Conservation (phyloP, 306 rosid genomes). For the Comarum palustre region DNA sequence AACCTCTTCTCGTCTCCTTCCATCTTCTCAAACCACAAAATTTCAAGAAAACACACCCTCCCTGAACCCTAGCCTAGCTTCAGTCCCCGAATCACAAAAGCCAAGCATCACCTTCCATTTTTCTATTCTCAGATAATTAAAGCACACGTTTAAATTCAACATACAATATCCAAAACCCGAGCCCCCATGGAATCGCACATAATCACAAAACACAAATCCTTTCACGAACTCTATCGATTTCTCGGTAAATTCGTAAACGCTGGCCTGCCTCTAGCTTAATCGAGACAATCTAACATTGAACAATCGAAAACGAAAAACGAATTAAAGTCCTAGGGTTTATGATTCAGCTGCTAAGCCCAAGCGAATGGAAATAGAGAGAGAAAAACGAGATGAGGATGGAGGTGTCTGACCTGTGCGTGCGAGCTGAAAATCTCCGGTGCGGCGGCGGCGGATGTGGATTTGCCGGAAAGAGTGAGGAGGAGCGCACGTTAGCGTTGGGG, state of each 20-base stretch:
- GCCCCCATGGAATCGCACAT: constrained; percentile 22
- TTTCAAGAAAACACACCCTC: constrained; percentile 25
- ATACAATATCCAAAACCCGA: constrained; percentile 15
- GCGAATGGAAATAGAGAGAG: neutral
- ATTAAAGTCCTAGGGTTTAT: constrained; percentile 36
- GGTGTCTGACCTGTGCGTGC: constrained; percentile 32
- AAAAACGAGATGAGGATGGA: neutral
- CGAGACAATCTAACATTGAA: constrained; percentile 12
- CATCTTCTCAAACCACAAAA: constrained; percentile 51
- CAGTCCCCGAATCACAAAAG: constrained; percentile 32
- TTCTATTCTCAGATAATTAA: constrained; percentile 31
- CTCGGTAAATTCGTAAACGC: neutral
- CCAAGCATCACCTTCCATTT: constrained; percentile 41
- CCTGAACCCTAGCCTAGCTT: constrained; percentile 49
- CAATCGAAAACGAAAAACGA: constrained; percentile 8
- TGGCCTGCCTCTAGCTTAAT: constrained; percentile 25
- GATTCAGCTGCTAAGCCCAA: constrained; percentile 27
- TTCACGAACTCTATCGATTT: constrained; percentile 2
- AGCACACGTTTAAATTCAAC: constrained; percentile 35
- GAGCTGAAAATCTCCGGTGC: constrained; percentile 20
- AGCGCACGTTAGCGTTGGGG: constrained; percentile 52
- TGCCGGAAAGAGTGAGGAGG: constrained; percentile 30
- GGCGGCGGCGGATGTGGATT: constrained; percentile 31
- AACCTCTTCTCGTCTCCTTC: constrained; percentile 59
- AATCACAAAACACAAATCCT: constrained; percentile 3